These are phyloP conservation scores for Yamadazyma dushanensis DNA, from an alignment of 1,139 yeast species.

Conservation along the genomic window DNA sequence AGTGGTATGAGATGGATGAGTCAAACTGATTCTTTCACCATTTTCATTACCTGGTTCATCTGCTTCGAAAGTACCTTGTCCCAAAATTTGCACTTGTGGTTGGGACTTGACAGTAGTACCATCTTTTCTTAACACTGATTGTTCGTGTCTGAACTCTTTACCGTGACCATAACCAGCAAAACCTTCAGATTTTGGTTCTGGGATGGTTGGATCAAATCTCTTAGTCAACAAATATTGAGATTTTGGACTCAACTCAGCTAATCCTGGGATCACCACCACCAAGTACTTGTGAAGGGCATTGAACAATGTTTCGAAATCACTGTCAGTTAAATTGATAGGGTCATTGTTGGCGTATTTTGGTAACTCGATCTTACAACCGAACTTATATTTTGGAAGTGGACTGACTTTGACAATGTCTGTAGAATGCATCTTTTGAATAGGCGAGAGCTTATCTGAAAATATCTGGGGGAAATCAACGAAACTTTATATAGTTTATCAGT, in stretches of 20 bases:
- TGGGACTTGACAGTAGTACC: slow-evolving; percentile 76
- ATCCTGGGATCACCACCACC: slow-evolving; percentile 73
- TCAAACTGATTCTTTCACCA: slow-evolving; percentile 58
- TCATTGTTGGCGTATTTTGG: slow-evolving; percentile 68
- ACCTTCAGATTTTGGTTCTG: slow-evolving; percentile 41
- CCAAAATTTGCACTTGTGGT: slow-evolving; percentile 87
- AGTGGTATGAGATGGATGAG: slow-evolving; percentile 80
- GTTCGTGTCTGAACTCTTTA: slow-evolving; percentile 75
- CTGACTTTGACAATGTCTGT: slow-evolving; percentile 33
- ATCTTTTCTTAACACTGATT: slow-evolving; percentile 76
- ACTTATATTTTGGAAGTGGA: slow-evolving; percentile 52
- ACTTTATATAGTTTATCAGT: slow-evolving; percentile 1
- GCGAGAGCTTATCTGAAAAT: too few species aligned
- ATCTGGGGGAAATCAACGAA: neutral
- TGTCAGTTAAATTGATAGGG: slow-evolving; percentile 68
- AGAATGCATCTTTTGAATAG: slow-evolving; percentile 11
- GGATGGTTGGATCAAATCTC: slow-evolving; percentile 73
- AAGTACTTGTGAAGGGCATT: slow-evolving; percentile 66
- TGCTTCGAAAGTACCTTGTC: slow-evolving; percentile 73
- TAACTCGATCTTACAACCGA: slow-evolving; percentile 67
- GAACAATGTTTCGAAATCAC: slow-evolving; percentile 60
- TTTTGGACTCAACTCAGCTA: slow-evolving; percentile 62
- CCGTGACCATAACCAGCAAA: slow-evolving; percentile 78
- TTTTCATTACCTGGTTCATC: slow-evolving; percentile 66
- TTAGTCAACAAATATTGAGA: slow-evolving; percentile 75